Evolutionary conservation across 805 yeast species (phyloP).

Genomic region (Zygotorulaspora sp.): DNA sequence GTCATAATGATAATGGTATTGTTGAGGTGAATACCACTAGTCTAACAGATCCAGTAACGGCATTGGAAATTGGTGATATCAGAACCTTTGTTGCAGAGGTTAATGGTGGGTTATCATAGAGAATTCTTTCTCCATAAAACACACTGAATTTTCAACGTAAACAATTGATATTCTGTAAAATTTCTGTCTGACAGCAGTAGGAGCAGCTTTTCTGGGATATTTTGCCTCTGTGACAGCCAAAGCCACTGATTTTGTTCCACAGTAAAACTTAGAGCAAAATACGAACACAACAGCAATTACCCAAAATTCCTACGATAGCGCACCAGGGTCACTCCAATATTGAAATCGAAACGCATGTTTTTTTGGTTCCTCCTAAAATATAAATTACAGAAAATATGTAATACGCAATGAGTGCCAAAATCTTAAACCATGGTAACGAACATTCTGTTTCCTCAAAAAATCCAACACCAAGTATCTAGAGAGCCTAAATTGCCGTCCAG

Average conservation of each 20-base stretch:
- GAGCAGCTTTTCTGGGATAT: conserved; percentile 41
- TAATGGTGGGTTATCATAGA: conserved; percentile 47
- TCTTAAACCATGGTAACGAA: conserved; percentile 42
- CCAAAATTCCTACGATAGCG: conserved; percentile 50
- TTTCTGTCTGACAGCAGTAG: conserved; percentile 55
- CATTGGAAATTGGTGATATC: conserved; percentile 49
- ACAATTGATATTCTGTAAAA: conserved; percentile 54
- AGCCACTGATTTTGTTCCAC: conserved; percentile 65
- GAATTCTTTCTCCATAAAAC: conserved; percentile 63
- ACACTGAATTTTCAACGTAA: conserved; percentile 50
- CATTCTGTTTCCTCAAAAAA: conserved; percentile 55
- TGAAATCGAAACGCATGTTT: conserved; percentile 38
- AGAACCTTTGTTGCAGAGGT: conserved; percentile 44
- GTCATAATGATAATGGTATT: conserved; percentile 57
- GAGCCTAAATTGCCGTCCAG: conserved; percentile 20
- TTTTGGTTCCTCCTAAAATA: conserved; percentile 46
- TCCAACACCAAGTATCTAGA: conserved; percentile 48
- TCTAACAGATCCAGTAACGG: conserved; percentile 49
- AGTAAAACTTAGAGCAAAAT: conserved; percentile 65
- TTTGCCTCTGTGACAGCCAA: conserved; percentile 42
- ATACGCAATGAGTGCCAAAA: conserved; percentile 43
- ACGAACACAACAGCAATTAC: conserved; percentile 63
- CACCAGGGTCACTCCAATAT: conserved; percentile 51
- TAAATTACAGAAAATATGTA: conserved; percentile 46
- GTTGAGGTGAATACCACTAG: conserved; percentile 49